Evolutionary conservation across 805 yeast species (phyloP), one percentile per base, ranked within the genome.

Genomic region (Zygosaccharomyces gambellarensis): DNA sequence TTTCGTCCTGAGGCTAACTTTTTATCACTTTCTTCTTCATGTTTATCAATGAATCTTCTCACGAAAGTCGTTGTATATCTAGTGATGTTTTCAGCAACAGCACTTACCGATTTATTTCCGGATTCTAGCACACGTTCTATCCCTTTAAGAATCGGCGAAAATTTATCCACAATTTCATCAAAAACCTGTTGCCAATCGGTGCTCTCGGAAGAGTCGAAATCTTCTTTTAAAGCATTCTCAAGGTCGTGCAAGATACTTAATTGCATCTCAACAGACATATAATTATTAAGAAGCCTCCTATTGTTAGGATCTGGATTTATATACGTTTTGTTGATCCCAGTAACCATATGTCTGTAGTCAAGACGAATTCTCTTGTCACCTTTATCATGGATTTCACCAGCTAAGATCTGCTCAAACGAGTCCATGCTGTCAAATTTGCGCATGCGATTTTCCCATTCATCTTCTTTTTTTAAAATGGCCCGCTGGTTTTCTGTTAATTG

Each of bases 151-250:
- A 74, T 63, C 9, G 85, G 84, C 1, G 79, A 68, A 60, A 82
- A 82, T 57, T 81, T 81, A 27, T 64, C 64, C 5, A 71, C 73
- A n/a, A 81, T 74, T 30, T 66, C 71, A 43, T 71, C 72, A 0
- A 82, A 74, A 3, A 75, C 65, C n/a, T 63, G 51, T 56, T 76
- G 81, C 87, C 88, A 82, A 58, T 82, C 64, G 0, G 77, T 80
- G 10, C 77, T 72, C 5, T 57, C 34, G 36, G 61, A 63, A 4
- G 80, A 77, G 47, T 72, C 65, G 21, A 68, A 70, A 2, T 69
- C 71, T 0, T 61, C 36, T 17, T 52, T 31, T 9, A 74, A 53
- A 8, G 60, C 53, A 0, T 41, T 17, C 29, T 65, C 74, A 22
- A 81, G 53, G 7, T 69, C 71, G 4, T 48, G 34, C 3, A 74